Evolutionary conservation across 1,139 yeast genomes (phyloP), one percentile per base, ranked within the genome.

Genomic region (Hanseniaspora gamundiae): DNA sequence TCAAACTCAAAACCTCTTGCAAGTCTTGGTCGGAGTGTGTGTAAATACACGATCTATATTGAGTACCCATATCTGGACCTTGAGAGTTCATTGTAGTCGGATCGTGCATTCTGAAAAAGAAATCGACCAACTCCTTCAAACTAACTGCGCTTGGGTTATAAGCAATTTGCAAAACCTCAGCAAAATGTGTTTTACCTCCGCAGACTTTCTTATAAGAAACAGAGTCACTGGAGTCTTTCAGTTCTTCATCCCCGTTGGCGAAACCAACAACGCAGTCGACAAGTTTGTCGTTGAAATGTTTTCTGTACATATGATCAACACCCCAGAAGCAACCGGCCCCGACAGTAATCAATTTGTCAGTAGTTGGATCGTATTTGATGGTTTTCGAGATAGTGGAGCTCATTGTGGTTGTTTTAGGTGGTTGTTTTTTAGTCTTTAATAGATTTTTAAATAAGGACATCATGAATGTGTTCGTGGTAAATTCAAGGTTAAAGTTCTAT

Each of bases 241-340:
- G 39, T 2, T 47, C 35, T 20, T 57, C 61, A 14, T 58, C 53
- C 19, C 97, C 97, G 51, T 94, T 94, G 45, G 94, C 85, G 61
- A 80, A 91, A 2, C 97, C 98, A 11, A 88, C 97, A 57, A 75
- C 78, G 43, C 79, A 71, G 58, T 84, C 95, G 14, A 80, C 59
- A 20, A 88, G 62, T 57, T 75, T 78, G 45, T 64, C 56, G 13
- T 55, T 62, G 52, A 77, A 82, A 50, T 82, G 73, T 58, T 82
- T 82, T 49, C 80, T 67, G 66, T 76, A 87, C 35, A 88, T 78
- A 54, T 82, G 81, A 58, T 91, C 97, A 11, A 83, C 86, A 17
- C 95, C 95, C 97, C 97, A 88, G 69, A 87, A 91, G 59, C 98
- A 88, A 3, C 93, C 93, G 1, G 83, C 87, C 1, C 85, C 88